These are phyloP conservation scores for Aspergillus sp. DNA, from an alignment of 2,329 filamentous ascomycete species.

Conservation along the genomic window DNA sequence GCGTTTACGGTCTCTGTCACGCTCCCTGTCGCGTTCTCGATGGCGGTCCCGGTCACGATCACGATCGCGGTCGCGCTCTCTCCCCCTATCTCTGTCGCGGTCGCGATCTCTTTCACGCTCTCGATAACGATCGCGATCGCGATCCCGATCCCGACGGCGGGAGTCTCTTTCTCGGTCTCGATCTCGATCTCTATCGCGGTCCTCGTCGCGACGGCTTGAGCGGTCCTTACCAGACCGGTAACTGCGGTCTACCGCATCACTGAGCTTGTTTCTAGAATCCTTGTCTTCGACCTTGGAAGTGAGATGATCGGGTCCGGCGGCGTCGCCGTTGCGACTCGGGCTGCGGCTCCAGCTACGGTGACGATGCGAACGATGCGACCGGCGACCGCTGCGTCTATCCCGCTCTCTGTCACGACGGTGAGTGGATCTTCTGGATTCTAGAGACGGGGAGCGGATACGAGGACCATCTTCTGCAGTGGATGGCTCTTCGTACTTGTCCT, in stretches of 20 bases:
- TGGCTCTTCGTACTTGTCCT: conserved; percentile 51
- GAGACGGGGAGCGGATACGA: conserved; percentile 67
- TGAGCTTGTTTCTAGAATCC: conserved; percentile 21
- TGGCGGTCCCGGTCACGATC: conserved; percentile 28
- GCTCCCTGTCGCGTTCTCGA: conserved; percentile 41
- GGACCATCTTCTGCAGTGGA: conserved; percentile 45
- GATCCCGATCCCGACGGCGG: conserved; percentile 31
- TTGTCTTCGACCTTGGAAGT: conserved; percentile 27
- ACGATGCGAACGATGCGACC: conserved; percentile 54
- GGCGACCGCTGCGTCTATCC: conserved; percentile 47
- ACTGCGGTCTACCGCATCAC: conserved; percentile 28
- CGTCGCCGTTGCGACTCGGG: conserved; percentile 34
- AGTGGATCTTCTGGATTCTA: conserved; percentile 58
- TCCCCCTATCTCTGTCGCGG: conserved; percentile 39
- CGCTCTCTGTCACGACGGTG: conserved; percentile 65
- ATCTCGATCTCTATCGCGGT: conserved; percentile 35
- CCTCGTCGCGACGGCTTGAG: conserved; percentile 32
- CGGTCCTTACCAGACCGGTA: conserved; percentile 35
- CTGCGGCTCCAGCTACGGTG: conserved; percentile 45
- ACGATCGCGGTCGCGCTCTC: conserved; percentile 33
- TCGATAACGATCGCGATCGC: conserved; percentile 47
- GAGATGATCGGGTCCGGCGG: conserved; percentile 43
- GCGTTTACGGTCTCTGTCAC: conserved; percentile 46
- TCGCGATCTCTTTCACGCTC: conserved; percentile 32
- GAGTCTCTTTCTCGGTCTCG: conserved; percentile 13